Conservation (phyloP, 139 green algal species). For the Chlamydomonas incerta region DNA sequence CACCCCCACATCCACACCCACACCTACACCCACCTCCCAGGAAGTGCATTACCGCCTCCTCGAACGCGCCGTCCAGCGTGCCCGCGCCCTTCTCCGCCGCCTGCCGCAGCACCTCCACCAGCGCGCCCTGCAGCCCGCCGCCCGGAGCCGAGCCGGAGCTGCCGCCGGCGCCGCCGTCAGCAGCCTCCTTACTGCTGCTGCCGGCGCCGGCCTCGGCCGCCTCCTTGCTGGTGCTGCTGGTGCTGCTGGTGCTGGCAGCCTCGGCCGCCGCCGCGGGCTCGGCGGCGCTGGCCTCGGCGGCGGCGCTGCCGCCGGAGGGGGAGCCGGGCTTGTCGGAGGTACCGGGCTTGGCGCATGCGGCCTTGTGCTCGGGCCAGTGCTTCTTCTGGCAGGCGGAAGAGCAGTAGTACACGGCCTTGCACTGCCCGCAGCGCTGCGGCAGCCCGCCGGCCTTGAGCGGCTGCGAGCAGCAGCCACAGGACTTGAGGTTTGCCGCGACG, state of each 20-base stretch:
- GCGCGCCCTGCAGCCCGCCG: conserved; percentile 28
- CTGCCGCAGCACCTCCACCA: conserved; percentile 44
- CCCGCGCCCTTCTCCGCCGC: conserved; percentile 40
- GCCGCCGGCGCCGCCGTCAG: neutral
- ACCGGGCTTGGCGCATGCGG: conserved; percentile 1
- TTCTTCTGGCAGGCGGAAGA: conserved; percentile 40
- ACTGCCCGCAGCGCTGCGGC: conserved; percentile 44
- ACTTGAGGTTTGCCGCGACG: conserved; percentile 15
- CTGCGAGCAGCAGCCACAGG: conserved; percentile 40
- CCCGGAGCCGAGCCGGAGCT: neutral
- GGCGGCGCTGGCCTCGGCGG: neutral
- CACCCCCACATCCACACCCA: neutral
- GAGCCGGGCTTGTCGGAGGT: neutral
- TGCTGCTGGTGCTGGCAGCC: neutral
- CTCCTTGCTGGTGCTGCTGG: neutral
- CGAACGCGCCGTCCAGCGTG: conserved; percentile 31
- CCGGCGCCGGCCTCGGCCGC: neutral
- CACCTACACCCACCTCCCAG: conserved; percentile 16
- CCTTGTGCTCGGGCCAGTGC: conserved; percentile 49
- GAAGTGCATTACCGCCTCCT: conserved; percentile 42
- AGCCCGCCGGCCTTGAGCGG: conserved; percentile 38
- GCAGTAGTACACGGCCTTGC: conserved; percentile 55
- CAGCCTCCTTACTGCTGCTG: neutral
- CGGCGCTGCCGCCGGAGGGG: neutral
- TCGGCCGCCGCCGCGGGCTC: neutral